Base-by-base conservation (phyloP, 306 rosid species). In the Hippophae gyantsensis region DNA sequence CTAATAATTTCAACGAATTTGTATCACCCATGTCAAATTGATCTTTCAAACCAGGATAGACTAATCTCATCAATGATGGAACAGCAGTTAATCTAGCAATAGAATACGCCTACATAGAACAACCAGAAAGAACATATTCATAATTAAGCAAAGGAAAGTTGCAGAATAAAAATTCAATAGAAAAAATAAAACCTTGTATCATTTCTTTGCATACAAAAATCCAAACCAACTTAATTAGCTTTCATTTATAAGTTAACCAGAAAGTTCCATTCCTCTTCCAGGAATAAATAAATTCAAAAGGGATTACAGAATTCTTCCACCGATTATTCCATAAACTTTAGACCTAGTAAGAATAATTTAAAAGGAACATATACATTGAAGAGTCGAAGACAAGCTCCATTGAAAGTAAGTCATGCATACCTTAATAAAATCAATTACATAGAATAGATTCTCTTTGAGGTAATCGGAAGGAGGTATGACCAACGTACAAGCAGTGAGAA, bases 51-150 rank as follows among this genome's bases (percentile, higher is more conserved):
- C 73, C 76, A 59, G 96, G 95, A 82, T 87, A 85, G 62, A 90
- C 74, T 42, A 79, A 61, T 77, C 83, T 83, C 86, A 87, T 74
- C 54, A 90, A 71, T 10, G 96, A 90, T 70, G 97, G 97, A 73
- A 87, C 90, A 47, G 84, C 81, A 43, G 83, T 81, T 57, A 90
- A 80, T 73, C 93, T 87, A 68, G 42, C 71, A 57, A 85, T 69
- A 56, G 56, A 81, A 79, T 90, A 90, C 27, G 82, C 94, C 97
- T 87, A 58, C 74, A 76, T 53, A 62, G 63, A 67, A 75, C 57
- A 65, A 53, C 61, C 61, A 61, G 67, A 27, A 38, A 56, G 61
- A 41, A 48, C 23, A 42, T 55, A 48, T 69, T 54, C 73, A 64
- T 40, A 71, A 57, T 43, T 43, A n/a, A 57, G 66, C 27, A 27